A percentile compares a stretch with the other conserved stretches of the same genome.
Conservation (phyloP, 179 eudicot genomes). For the Actinidia polygama region DNA sequence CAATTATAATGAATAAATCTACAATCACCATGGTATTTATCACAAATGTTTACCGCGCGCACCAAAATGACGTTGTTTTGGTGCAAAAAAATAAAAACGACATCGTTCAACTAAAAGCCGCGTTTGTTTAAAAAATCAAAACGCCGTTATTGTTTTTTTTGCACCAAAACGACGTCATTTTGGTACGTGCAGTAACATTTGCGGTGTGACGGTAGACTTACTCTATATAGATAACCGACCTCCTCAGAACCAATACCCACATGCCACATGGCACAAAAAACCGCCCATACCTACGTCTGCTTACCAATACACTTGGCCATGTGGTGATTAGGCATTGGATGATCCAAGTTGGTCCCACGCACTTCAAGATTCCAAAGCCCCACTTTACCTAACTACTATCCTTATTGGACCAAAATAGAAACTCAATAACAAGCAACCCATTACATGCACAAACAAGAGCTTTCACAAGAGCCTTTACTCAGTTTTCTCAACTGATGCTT, state of each 20-base stretch:
- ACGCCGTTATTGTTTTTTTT: too few species aligned
- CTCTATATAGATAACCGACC: neutral
- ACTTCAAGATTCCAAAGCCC: neutral
- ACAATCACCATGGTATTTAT: conserved; percentile 12
- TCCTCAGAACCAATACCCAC: conserved; percentile 19
- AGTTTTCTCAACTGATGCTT: conserved; percentile 19
- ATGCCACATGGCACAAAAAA: neutral
- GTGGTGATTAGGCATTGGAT: conserved; percentile 14
- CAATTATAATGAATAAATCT: too few species aligned
- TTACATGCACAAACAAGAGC: neutral
- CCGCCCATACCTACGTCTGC: neutral
- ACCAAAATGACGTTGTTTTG: too few species aligned
- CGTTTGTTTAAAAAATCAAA: too few species aligned
- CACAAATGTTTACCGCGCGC: too few species aligned
- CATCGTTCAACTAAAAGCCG: too few species aligned
- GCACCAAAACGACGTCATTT: too few species aligned
- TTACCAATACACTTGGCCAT: neutral
- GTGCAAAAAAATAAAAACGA: too few species aligned
- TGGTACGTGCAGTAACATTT: too few species aligned
- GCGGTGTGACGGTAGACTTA: too few species aligned
- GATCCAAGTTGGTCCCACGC: conserved; percentile 13
- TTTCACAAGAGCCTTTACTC: conserved; percentile 15
- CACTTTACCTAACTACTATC: neutral
- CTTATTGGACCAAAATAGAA: conserved; percentile 17
- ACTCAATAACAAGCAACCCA: neutral